Base-by-base conservation (phyloP, 495 filamentous ascomycete genomes). In the Talaromyces liani region DNA sequence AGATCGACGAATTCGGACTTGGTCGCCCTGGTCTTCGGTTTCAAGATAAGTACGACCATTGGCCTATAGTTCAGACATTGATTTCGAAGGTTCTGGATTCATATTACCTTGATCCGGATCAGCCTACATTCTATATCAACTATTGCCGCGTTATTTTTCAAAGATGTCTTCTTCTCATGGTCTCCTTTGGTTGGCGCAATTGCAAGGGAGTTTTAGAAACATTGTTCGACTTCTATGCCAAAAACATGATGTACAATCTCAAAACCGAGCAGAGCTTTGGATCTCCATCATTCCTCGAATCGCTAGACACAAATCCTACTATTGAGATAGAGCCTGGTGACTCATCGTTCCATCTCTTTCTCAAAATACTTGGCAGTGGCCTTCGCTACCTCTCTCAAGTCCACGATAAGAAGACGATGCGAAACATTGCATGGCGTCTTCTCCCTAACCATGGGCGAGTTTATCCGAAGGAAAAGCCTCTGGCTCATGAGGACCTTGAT, bases 201-300 rank as follows among this genome's bases (percentile, higher is more conserved):
- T 93, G 89, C 72, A 90, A 90, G 59, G 72, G 81, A 10, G 85
- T 96, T 31, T 83, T 98, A 47, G 88, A 88, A 20, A 84, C 81
- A 0, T 80, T 97, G 4, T 98, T 96, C 67, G 91, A 96, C 71
- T 97, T 96, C 71, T 98, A 96, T 66, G 91, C 89, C 3, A 86
- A 82, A 3, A 88, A 88, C 64, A 83, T 82, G 27, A 78, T 97
- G 1, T 80, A 84, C 36, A 88, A 93, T 69, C 72, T 98, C 47
- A 82, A 82, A 49, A 89, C 89, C 29, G 94, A 98, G 70, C 84
- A 92, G 64, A 85, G 82, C 49, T 85, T 84, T 63, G 85, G 82
- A 45, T 97, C 94, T 1, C 89, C 91, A 5, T 71, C 73, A 6
- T 98, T 97, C 65, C 84, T 98, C 6, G 86, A 91, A 60, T 73